Base-by-base conservation (phyloP, 208 protist genomes). In the Cochliopodium minus region DNA sequence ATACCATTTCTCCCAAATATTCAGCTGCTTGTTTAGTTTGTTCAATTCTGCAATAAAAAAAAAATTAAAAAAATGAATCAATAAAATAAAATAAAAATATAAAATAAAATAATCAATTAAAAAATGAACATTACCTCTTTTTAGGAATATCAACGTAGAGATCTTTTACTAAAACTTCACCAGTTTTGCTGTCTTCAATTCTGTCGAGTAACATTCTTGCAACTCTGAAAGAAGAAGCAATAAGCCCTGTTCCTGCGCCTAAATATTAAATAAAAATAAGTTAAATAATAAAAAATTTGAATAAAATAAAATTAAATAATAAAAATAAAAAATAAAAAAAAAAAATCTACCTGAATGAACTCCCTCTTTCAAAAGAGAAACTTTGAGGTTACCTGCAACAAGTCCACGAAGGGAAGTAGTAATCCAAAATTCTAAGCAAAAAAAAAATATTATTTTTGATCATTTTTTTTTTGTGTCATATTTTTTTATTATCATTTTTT, bases 181-280 rank as follows among this genome's bases (percentile, higher is more conserved):
- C 90, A 5, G 85, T 94, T 33, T 71, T 46, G 28, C 64, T 40
- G 67, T 95, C 77, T 72, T 95, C 85, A n/a, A 94, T 59, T 58
- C 85, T 77, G 47, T 76, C 59, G 1, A 95, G 58, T 1, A 95
- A 49, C 29, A 75, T 57, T 39, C 86, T 74, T 0, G 70, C 58
- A 48, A 95, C 80, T 56, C 87, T 83, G 69, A 94, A 93, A 4
- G 86, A 82, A 50, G 83, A 81, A 39, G 90, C 84, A 22, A 93
- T 83, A 23, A 95, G 79, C 50, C 90, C 90, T 47, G 79, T 81
- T 20, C 72, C 77, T 13, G 85, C 29, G 25, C 43, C 43, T 10
- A 5, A 26, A 45, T 25, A 13, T 22, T 23, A 42, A 23, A 23
- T 20, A 42, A 42, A 42, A 23, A 22, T 42, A 23, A 5, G 10